A percentile compares a stretch with the other conserved stretches of the same genome.
These are phyloP conservation scores for Xylariaceae sp. DNA, from an alignment of 2,329 filamentous ascomycete genomes.

Conservation along the genomic window DNA sequence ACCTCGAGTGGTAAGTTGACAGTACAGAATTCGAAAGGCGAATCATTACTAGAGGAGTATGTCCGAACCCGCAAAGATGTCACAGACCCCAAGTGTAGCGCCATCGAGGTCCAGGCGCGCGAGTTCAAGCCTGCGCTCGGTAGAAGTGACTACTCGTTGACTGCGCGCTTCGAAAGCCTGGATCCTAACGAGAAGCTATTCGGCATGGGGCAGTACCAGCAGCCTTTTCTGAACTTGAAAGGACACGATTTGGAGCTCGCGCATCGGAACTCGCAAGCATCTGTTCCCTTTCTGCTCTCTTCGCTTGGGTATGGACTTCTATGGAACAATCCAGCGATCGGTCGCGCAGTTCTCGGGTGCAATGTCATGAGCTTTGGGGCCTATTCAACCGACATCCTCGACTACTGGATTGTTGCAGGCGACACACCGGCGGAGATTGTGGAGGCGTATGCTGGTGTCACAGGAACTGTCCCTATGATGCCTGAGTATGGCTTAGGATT, in stretches of 20 bases:
- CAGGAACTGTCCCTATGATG: slow-evolving; percentile 62
- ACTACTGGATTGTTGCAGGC: slow-evolving; percentile 62
- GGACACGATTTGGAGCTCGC: slow-evolving; percentile 60
- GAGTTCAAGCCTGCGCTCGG: slow-evolving; percentile 50
- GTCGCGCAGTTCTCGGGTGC: slow-evolving; percentile 56
- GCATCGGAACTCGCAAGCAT: slow-evolving; percentile 64
- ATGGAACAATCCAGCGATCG: slow-evolving; percentile 64
- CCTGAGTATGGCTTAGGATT: slow-evolving; percentile 65
- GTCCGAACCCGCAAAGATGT: slow-evolving; percentile 46
- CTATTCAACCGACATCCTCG: slow-evolving; percentile 51
- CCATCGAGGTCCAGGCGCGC: slow-evolving; percentile 52
- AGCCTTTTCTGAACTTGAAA: slow-evolving; percentile 60
- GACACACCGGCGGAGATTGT: slow-evolving; percentile 53
- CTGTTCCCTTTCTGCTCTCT: slow-evolving; percentile 58
- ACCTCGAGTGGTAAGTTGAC: slow-evolving; percentile 38
- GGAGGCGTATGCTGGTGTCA: slow-evolving; percentile 51
- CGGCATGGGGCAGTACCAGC: slow-evolving; percentile 68
- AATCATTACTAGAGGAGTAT: slow-evolving; percentile 49
- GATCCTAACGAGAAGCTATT: slow-evolving; percentile 54
- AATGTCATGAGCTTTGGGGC: slow-evolving; percentile 61
- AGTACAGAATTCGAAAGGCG: slow-evolving; percentile 30
- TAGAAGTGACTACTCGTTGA: slow-evolving; percentile 53
- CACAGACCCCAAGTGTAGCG: slow-evolving; percentile 54
- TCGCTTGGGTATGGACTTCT: slow-evolving; percentile 59
- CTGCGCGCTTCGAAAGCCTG: slow-evolving; percentile 51